Conservation (phyloP, 176 grass and related monocot species). For the Oryza nivara region DNA sequence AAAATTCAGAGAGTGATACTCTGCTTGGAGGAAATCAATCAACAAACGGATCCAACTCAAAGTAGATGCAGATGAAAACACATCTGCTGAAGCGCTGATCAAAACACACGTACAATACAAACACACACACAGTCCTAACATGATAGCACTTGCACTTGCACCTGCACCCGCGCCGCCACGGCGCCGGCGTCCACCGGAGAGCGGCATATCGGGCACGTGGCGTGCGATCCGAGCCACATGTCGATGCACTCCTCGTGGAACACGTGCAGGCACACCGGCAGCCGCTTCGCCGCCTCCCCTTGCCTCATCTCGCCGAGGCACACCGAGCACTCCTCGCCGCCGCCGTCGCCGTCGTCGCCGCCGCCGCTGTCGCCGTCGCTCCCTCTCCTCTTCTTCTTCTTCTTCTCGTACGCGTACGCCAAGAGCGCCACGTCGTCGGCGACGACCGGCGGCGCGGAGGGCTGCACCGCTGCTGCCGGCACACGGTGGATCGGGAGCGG, state of each 20-base stretch:
- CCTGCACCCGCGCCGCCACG: not conserved
- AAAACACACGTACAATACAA: not conserved
- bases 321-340: slow-evolving; percentile 17
- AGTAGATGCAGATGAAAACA: not conserved
- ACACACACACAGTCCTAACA: not conserved
- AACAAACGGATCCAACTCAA: not conserved
- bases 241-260: slow-evolving; percentile 43
- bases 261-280: slow-evolving; percentile 39
- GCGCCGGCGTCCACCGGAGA: not conserved
- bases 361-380: not conserved
- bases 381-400: not conserved
- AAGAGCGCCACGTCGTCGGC: not conserved
- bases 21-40: not conserved
- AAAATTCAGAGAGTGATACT: not conserved
- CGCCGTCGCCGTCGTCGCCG: not conserved
- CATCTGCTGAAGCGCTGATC: not conserved
- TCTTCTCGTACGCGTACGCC: slow-evolving; percentile 24
- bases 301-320: slow-evolving; percentile 32
- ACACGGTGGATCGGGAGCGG: too few relatives aligned
- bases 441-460: not conserved
- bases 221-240: slow-evolving; percentile 31
- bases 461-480: not conserved
- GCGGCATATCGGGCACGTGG: slow-evolving; percentile 45
- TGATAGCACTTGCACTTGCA: not conserved
- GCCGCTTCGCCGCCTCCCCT: slow-evolving; percentile 35